A percentile compares a stretch with the other conserved stretches of the same genome.
Evolutionary conservation across 2,329 filamentous ascomycete genomes (phyloP).

Genomic region (Fusarium bactridioides): DNA sequence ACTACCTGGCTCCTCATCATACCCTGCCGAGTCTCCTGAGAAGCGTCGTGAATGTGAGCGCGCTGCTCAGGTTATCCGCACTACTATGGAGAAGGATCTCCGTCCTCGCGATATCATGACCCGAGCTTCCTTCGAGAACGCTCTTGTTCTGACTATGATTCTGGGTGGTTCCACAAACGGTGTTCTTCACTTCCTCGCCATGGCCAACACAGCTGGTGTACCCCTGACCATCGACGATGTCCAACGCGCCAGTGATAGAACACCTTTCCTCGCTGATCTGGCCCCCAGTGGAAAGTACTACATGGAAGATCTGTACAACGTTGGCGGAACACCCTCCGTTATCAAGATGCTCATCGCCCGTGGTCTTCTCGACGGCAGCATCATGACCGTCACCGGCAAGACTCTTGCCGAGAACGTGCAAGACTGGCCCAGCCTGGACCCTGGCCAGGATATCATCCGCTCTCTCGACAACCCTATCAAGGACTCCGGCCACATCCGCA

Average conservation of each 20-base stretch:
- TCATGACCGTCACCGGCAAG: constrained; percentile 84
- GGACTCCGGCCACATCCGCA: constrained; percentile 83
- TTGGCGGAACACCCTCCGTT: constrained; percentile 85
- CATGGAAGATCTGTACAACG: constrained; percentile 87
- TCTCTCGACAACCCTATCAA: constrained; percentile 79
- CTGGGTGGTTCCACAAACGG: constrained; percentile 91
- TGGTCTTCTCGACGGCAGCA: constrained; percentile 76
- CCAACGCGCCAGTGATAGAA: constrained; percentile 80
- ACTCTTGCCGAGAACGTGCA: constrained; percentile 84
- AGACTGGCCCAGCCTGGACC: constrained; percentile 77
- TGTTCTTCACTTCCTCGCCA: constrained; percentile 87
- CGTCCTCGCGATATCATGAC: constrained; percentile 82
- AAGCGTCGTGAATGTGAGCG: constrained; percentile 89
- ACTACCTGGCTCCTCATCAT: constrained; percentile 84
- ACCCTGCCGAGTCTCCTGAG: constrained; percentile 79
- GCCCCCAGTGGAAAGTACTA: constrained; percentile 84
- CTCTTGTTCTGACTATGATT: constrained; percentile 88
- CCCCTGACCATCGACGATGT: constrained; percentile 82
- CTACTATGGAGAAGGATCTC: constrained; percentile 84
- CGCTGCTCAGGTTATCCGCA: constrained; percentile 78
- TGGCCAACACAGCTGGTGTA: constrained; percentile 86
- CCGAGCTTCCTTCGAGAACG: constrained; percentile 84
- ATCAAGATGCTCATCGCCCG: constrained; percentile 85
- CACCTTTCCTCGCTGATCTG: constrained; percentile 86
- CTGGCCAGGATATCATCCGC: constrained; percentile 87